Percentiles rank a stretch among this genome's conserved stretches.
Conservation (phyloP, 2,329 filamentous ascomycete species). For the Aspergillus brunneoviolaceus region DNA sequence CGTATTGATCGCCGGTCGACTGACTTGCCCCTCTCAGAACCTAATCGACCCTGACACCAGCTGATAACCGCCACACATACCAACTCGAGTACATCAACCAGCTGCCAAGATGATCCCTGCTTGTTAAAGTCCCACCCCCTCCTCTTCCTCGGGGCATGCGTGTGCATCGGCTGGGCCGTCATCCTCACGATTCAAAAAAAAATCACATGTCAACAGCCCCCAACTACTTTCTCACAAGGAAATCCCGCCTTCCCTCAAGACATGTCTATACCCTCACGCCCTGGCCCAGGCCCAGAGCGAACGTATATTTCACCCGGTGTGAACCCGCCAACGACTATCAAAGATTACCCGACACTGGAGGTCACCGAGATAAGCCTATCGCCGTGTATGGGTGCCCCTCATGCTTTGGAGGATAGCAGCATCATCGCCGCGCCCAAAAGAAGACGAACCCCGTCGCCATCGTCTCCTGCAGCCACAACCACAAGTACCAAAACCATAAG, state of each 20-base stretch:
- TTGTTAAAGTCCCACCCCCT: conserved; percentile 15
- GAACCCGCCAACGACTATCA: background rate
- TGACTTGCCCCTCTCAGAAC: conserved; percentile 16
- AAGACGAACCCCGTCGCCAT: conserved; percentile 29
- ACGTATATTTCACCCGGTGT: conserved; percentile 3
- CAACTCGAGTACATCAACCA: background rate
- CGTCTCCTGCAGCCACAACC: conserved; percentile 31
- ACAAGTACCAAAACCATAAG: conserved; percentile 23
- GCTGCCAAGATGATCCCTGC: conserved; percentile 6
- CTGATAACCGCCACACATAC: conserved; percentile 5
- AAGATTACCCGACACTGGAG: conserved; percentile 2
- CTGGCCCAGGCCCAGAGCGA: conserved; percentile 2
- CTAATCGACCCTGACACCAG: conserved; percentile 16
- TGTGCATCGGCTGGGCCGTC: conserved; percentile 16
- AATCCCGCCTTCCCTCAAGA: no score
- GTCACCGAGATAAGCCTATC: conserved; percentile 1
- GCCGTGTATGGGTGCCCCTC: background rate
- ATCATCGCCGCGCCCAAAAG: conserved; percentile 14
- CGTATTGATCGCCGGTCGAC: background rate
- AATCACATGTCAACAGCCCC: conserved; percentile 31
- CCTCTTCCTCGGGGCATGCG: conserved; percentile 10
- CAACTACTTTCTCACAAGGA: background rate
- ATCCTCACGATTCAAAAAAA: conserved; percentile 12
- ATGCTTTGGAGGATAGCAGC: no score
- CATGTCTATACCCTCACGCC: background rate